phyloP scores from a whole-genome alignment of 2,329 filamentous ascomycete genomes.

The Aspergillus melleus region DNA sequence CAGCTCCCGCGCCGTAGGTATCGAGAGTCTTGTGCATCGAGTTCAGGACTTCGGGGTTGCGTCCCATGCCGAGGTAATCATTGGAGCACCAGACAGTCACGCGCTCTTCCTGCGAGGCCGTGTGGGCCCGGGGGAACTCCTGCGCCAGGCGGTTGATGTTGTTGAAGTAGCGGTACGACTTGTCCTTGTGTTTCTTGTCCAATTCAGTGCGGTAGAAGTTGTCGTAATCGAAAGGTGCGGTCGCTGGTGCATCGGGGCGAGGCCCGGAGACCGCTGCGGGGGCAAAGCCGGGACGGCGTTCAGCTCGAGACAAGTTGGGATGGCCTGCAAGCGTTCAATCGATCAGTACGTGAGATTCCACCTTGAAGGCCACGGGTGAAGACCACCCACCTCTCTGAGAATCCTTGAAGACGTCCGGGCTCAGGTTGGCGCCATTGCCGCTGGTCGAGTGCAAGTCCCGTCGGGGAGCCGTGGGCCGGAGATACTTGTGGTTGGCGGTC shows the following conservation, averaged over 20 bases:
- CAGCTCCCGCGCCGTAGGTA: slow-evolving; percentile 90
- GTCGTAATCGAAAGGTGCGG: slow-evolving; percentile 81
- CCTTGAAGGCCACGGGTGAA: not conserved
- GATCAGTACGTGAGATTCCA: not conserved
- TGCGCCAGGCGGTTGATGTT: slow-evolving; percentile 98
- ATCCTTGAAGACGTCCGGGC: slow-evolving; percentile 53
- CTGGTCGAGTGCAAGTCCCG: slow-evolving; percentile 80
- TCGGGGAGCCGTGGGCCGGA: slow-evolving; percentile 61
- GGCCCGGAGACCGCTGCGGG: slow-evolving; percentile 38
- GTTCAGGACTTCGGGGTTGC: slow-evolving; percentile 81
- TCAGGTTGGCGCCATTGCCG: slow-evolving; percentile 75
- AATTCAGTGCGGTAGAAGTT: slow-evolving; percentile 83
- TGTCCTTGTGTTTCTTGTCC: slow-evolving; percentile 99
- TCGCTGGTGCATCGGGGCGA: slow-evolving; percentile 50
- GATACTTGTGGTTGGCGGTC: slow-evolving; percentile 38
- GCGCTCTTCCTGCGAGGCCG: slow-evolving; percentile 75
- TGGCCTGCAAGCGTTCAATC: slow-evolving; percentile 11
- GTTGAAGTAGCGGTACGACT: slow-evolving; percentile 99
- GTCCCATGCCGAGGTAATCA: slow-evolving; percentile 97
- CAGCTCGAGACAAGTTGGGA: slow-evolving; percentile 23
- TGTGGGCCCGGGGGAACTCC: slow-evolving; percentile 94
- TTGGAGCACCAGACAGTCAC: slow-evolving; percentile 99
- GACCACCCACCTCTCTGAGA: slow-evolving; percentile 42
- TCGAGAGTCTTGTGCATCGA: slow-evolving; percentile 95
- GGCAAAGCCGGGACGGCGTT: slow-evolving; percentile 25